phyloP scores from a whole-genome alignment of 2,329 filamentous ascomycete genomes.

The Hymenoscyphus infarciens region DNA sequence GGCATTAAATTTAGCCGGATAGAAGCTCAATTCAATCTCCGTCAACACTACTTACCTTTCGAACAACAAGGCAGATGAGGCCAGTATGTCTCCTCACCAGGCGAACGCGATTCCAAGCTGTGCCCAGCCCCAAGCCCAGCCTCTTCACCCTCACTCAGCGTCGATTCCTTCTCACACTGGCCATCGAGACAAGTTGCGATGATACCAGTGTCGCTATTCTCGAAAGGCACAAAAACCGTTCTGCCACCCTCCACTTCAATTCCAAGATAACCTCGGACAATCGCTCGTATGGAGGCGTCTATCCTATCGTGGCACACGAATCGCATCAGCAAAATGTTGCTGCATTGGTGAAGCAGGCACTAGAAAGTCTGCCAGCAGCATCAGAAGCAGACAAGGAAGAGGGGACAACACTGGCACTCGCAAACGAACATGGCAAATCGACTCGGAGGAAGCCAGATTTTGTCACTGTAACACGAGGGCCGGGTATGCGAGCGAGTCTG shows the following conservation, averaged over 20 bases:
- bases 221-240: constrained; percentile 45
- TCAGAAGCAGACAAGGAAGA: constrained; percentile 5
- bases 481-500: constrained; percentile 80
- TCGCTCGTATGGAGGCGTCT: constrained; percentile 69
- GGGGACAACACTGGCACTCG: constrained; percentile 16
- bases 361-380: constrained; percentile 46
- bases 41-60: background rate
- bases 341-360: constrained; percentile 61
- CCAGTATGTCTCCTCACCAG: constrained; percentile 28
- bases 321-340: constrained; percentile 73
- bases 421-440: constrained; percentile 20
- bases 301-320: constrained; percentile 70
- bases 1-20: too few species aligned
- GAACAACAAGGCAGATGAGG: constrained; percentile 31
- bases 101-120: constrained; percentile 12
- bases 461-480: constrained; percentile 84
- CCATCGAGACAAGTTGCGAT: constrained; percentile 85
- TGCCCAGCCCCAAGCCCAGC: background rate
- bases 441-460: constrained; percentile 65
- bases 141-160: constrained; percentile 15
- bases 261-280: constrained; percentile 80
- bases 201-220: constrained; percentile 88
- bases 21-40: too few species aligned
- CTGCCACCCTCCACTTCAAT: constrained; percentile 69
- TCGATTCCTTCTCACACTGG: constrained; percentile 53